Percentiles rank a stretch among this genome's conserved stretches.
Evolutionary conservation across 2,329 filamentous ascomycete genomes (phyloP).

Genomic region (Cryphonectria radicalis): DNA sequence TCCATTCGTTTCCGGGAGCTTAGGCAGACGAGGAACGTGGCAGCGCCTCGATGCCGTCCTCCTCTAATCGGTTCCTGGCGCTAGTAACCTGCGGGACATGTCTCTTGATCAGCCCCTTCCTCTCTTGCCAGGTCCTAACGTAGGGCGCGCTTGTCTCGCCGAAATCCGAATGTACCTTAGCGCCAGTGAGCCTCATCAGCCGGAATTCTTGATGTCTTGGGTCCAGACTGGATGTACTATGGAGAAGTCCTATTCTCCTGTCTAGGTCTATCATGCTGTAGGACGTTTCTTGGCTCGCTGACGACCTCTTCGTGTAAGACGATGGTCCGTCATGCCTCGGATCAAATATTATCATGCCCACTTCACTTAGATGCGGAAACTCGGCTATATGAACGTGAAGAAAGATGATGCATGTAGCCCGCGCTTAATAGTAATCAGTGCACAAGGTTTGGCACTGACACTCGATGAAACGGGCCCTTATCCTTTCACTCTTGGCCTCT

Average conservation of each 20-base stretch:
- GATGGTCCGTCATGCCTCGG: background rate
- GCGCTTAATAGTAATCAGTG: background rate
- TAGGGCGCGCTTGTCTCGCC: background rate
- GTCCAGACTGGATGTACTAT: background rate
- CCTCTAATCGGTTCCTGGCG: background rate
- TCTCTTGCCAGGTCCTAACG: background rate
- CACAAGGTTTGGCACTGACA: background rate
- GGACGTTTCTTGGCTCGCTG: background rate
- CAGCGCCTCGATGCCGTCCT: background rate
- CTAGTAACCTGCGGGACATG: background rate
- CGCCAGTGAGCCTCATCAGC: background rate
- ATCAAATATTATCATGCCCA: background rate
- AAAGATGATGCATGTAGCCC: background rate
- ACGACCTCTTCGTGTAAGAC: background rate
- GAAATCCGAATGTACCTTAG: background rate
- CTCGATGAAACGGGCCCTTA: background rate
- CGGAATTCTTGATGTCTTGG: background rate
- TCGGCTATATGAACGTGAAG: background rate
- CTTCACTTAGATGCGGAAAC: no score
- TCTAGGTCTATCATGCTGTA: background rate
- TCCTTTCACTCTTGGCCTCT: background rate
- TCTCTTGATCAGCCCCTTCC: background rate
- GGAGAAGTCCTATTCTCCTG: background rate
- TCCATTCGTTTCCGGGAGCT: background rate
- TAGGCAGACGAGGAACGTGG: background rate